Evolutionary conservation across 2,329 filamentous ascomycete genomes (phyloP), one percentile per base, ranked within the genome.

Genomic region (Emydomyces testavorans): DNA sequence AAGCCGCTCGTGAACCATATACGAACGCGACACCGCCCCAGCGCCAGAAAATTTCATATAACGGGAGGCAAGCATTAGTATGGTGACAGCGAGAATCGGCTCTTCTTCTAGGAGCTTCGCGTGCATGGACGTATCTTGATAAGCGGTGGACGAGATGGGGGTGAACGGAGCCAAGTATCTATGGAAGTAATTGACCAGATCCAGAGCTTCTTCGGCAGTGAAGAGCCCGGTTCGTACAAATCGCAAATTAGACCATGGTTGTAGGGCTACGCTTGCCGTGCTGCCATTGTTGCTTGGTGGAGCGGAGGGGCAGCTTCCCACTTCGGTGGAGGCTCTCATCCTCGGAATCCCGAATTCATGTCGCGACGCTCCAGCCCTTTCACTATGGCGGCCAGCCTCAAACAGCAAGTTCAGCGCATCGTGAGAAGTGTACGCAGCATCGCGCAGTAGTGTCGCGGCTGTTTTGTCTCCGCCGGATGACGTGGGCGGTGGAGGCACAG

Each of bases 191-290:
- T 88, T 80, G 51, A 94, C 83, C 58, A 94, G 93, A 41, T 81
- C 79, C 58, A 94, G 84, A 18, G 85, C 88, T 64, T 94, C 88
- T 52, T 82, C 78, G 1, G 86, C 82, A 0, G 86, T 92, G 63
- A 94, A 89, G 85, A 87, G 94, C 5, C 88, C 88, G 13, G 85
- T 85, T 44, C 85, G 79, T 15, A 94, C 88, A 62, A 94, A 94
- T 34, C 86, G 80, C 63, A 93, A 89, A 53, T 84, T 75, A 1
- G 79, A 77, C 88, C 88, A 94, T 8, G 85, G 80, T 57, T 78
- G 79, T 49, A 92, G 66, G 0, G 85, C 85, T 37, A 80, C 75
- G 24, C 49, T 51, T 8, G 37, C 18, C 3, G 29, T 42, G 26
- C 46, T 50, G 8, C 50, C 46, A 8, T 50, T 36, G 16, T 49